A percentile compares a stretch with the other conserved stretches of the same genome.
phyloP scores from a whole-genome alignment of 805 yeast species.

The Teunomyces pallodes region DNA sequence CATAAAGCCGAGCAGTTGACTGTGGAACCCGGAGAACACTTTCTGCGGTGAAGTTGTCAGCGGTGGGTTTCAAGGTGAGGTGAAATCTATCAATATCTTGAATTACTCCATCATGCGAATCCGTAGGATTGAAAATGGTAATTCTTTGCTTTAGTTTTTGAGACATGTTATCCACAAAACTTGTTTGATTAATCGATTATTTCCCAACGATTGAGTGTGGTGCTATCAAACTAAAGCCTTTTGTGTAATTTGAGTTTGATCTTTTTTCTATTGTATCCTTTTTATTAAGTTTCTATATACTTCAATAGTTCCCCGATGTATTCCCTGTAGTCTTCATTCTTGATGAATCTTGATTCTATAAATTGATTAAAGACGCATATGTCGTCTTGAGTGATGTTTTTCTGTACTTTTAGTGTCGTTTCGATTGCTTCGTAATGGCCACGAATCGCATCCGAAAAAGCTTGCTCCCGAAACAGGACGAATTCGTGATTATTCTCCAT shows the following conservation, averaged over 20 bases:
- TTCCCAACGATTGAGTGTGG: no score
- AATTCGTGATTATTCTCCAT: constrained; percentile 6
- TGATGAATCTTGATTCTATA: constrained; percentile 6
- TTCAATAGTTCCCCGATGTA: constrained; percentile 3
- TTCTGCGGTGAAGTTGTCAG: constrained; percentile 6
- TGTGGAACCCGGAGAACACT: constrained; percentile 2
- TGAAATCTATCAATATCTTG: constrained; percentile 4
- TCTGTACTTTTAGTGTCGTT: constrained; percentile 2
- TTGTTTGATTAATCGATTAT: neutral
- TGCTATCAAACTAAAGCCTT: neutral
- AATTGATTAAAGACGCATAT: constrained; percentile 4
- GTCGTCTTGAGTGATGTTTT: constrained; percentile 3
- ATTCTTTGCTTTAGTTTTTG: constrained; percentile 28
- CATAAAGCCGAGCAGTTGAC: neutral
- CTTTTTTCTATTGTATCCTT: neutral
- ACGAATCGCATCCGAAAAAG: neutral
- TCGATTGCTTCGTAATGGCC: constrained; percentile 5
- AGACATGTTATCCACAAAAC: neutral
- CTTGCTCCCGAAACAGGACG: neutral
- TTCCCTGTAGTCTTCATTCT: constrained; percentile 6
- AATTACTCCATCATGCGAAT: constrained; percentile 23
- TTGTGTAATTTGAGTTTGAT: neutral
- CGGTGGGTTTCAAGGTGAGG: constrained; percentile 4
- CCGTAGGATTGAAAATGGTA: constrained; percentile 27
- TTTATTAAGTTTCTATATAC: neutral